phyloP scores from a whole-genome alignment of 257 asterid genomes.

The Fraxinus americana region DNA sequence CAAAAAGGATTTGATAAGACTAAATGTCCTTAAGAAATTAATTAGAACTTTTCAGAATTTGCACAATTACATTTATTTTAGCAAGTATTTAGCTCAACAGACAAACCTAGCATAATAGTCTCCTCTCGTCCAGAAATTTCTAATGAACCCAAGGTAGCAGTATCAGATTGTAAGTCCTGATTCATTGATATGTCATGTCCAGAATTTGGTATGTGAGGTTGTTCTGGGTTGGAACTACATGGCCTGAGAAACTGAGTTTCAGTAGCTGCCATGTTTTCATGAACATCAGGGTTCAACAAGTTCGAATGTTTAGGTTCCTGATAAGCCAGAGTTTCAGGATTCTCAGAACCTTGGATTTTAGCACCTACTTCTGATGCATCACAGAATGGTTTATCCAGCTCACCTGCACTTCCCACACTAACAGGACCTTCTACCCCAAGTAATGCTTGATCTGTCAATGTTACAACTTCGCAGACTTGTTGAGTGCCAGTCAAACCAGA shows the following conservation, averaged over 20 bases:
- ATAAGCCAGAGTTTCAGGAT: constrained; percentile 32
- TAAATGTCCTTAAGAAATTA: not conserved
- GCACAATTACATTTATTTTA: constrained; percentile 4
- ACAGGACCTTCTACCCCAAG: constrained; percentile 32
- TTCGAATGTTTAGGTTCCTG: constrained; percentile 35
- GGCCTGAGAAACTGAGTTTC: constrained; percentile 51
- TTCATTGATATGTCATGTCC: constrained; percentile 34
- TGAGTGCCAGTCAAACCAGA: constrained; percentile 39
- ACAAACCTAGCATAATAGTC: constrained; percentile 61
- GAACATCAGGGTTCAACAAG: constrained; percentile 29
- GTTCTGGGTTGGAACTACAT: constrained; percentile 50
- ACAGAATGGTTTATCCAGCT: constrained; percentile 33
- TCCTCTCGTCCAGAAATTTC: constrained; percentile 47
- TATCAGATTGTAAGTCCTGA: constrained; percentile 41
- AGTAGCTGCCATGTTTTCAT: constrained; percentile 34
- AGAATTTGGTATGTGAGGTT: constrained; percentile 35
- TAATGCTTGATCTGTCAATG: constrained; percentile 31
- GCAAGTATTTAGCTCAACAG: constrained; percentile 28
- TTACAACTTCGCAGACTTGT: constrained; percentile 36
- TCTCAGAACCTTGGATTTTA: constrained; percentile 38
- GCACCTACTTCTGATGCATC: constrained; percentile 35
- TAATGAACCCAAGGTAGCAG: constrained; percentile 28
- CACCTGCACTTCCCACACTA: constrained; percentile 24
- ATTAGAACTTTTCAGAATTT: constrained; percentile 8
- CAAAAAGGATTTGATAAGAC: constrained; percentile 8